Evolutionary conservation across 2,329 filamentous ascomycete species (phyloP), one percentile per base, ranked within the genome.

Genomic region (Meredithiella fracta): DNA sequence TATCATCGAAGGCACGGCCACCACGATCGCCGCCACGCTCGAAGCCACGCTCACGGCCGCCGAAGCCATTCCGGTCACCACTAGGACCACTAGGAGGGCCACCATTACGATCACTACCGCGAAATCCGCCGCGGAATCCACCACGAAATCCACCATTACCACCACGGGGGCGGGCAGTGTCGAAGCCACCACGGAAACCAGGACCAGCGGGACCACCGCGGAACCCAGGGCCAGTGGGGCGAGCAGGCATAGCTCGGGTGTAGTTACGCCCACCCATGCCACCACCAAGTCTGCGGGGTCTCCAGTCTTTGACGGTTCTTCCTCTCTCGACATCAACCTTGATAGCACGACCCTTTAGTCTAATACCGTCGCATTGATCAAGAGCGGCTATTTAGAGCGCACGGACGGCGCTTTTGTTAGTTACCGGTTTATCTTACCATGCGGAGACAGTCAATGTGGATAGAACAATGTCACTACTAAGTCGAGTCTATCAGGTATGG

Each of bases 251-350:
- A 15, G 83, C 80, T 69, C 91, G 94, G 57, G 91, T 97, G 69
- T 97, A 97, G 61, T 87, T 86, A 64, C 92, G 83, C 49, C 91
- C 91, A 60, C 92, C 92, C 2, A 96, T 79, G 50, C 92, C 92
- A 61, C 92, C 92, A 58, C 91, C 92, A 54, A 94, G 84, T 61
- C 92, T 84, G 62, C 86, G 83, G 60, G 92, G 92, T 65, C 86
- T 85, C 92, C 92, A 98, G 51, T 85, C 88, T 65, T 86, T 86
- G 42, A 96, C 88, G 31, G 92, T 97, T 63, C 92, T 85, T 62
- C 92, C 92, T 65, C 92, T 83, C 71, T 98, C 92, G 59, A 97
- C 91, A 67, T 98, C 92, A 64, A 97, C 89, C 66, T 95, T 81
- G 65, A 97, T 86, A 64, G 85, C 82, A 65, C 91, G 82, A 66